A percentile compares a stretch with the other conserved stretches of the same genome.
Evolutionary conservation across 345 rosid species (phyloP).

Genomic region (Leavenworthia alabamica): DNA sequence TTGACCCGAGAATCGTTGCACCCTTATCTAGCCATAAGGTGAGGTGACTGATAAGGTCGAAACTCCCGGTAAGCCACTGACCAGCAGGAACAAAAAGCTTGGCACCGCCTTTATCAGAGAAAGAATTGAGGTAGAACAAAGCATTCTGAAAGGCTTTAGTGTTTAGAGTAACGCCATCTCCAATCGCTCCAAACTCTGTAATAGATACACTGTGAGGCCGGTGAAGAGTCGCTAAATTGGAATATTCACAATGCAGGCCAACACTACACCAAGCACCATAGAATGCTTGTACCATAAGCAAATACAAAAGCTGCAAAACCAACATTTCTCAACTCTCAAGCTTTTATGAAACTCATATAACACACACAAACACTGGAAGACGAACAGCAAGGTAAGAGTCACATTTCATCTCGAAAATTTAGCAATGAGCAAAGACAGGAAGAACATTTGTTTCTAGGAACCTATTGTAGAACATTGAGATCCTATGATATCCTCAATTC

Average conservation of each 20-base stretch:
- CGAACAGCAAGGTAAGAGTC: neutral
- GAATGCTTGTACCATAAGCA: slow-evolving; percentile 59
- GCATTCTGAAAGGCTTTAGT: slow-evolving; percentile 99
- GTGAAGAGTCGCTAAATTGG: slow-evolving; percentile 33
- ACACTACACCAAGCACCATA: slow-evolving; percentile 42
- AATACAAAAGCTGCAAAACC: slow-evolving; percentile 60
- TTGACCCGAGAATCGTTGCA: slow-evolving; percentile 92
- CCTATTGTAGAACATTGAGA: neutral
- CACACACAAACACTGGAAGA: neutral
- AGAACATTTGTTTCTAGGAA: neutral
- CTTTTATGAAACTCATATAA: slow-evolving; percentile 14
- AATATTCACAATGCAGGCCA: slow-evolving; percentile 46
- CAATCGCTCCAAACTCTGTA: slow-evolving; percentile 98
- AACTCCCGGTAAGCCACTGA: slow-evolving; percentile 96
- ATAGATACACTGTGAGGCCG: slow-evolving; percentile 94
- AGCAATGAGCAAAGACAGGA: neutral
- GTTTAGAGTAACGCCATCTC: slow-evolving; percentile 91
- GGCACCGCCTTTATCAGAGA: slow-evolving; percentile 96
- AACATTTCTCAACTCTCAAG: neutral
- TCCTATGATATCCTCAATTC: slow-evolving; percentile 1
- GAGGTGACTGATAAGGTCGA: slow-evolving; percentile 89
- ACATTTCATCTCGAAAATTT: neutral
- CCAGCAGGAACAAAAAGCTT: slow-evolving; percentile 96
- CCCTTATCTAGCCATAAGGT: slow-evolving; percentile 83
- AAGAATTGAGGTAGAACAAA: slow-evolving; percentile 91